Evolutionary conservation across 805 yeast genomes (phyloP), one percentile per base, ranked within the genome.

Genomic region (Candida bentonensis): DNA sequence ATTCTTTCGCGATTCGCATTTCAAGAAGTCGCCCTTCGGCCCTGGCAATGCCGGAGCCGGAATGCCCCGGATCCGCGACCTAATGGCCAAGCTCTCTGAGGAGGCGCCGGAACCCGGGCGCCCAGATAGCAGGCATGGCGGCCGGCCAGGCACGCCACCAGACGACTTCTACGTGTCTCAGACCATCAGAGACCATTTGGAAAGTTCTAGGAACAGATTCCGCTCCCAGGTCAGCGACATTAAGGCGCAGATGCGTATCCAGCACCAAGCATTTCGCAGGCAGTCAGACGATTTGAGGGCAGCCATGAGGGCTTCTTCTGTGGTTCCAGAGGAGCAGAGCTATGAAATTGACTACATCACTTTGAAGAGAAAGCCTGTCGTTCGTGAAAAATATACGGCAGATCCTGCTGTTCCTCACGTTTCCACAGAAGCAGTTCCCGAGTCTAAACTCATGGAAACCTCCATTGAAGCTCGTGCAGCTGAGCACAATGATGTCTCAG

Each of bases 271-370:
- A 33, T 7, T 9, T 17, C 13, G 7, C 13, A 17, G 22, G 39
- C n/a, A n/a, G n/a, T n/a, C n/a, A n/a, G n/a, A n/a, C n/a, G 22
- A 33, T 15, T 33, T 21, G 11, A 33, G n/a, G 20, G 39, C 39
- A 7, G 39, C 7, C 39, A 33, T 17, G 22, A 7, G 22, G 15
- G 22, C 39, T 9, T 7, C 7, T 7, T 33, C 39, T 7, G 39
- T 21, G 21, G 15, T 7, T 11, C 20, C 7, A n/a, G 15, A 7
- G 15, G 39, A 7, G 11, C 13, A 33, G 22, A 25, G n/a, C 7
- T 39, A 39, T 17, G 41, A 39, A 9, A 39, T 39, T 39, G 41
- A 39, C 26, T 23, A 11, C 5, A 20, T 39, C n/a, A 39, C 41
- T 9, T 13, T 39, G 41, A 7, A 22, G 17, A 39, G 26, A 20